Evolutionary conservation across 257 asterid species (phyloP).

Genomic region (Catharanthus roseus): DNA sequence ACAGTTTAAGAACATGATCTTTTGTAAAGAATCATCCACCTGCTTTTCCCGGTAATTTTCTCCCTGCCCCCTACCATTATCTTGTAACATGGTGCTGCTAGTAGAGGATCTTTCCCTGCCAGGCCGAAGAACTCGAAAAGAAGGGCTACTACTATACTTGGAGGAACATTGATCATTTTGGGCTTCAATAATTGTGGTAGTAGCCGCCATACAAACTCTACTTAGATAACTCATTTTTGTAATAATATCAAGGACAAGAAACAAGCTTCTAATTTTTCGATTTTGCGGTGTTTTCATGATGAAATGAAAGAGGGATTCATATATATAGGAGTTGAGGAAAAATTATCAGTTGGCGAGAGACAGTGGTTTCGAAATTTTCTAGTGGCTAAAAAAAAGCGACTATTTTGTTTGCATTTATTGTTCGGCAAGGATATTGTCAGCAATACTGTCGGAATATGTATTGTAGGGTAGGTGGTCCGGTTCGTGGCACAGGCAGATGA

Average conservation of each 20-base stretch:
- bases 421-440: neutral
- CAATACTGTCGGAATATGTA: neutral
- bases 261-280: neutral
- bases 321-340: conserved; percentile 8
- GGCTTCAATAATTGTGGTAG: conserved; percentile 7
- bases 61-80: neutral
- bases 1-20: conserved; percentile 26
- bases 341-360: conserved; percentile 20
- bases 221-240: conserved; percentile 17
- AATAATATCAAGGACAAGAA: neutral
- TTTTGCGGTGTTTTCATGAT: neutral
- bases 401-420: neutral
- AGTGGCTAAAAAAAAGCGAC: neutral
- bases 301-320: neutral
- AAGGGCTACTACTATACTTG: neutral
- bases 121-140: neutral
- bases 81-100: neutral
- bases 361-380: conserved; percentile 16
- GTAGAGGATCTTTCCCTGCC: neutral
- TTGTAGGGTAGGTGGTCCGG: too few relatives aligned
- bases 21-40: conserved; percentile 22
- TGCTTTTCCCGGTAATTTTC: conserved; percentile 2
- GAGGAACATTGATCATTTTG: conserved; percentile 17
- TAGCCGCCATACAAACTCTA: conserved; percentile 17
- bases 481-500: too few relatives aligned